A percentile compares a stretch with the other conserved stretches of the same genome.
These are phyloP conservation scores for Chimonanthus salicifolius DNA, from an alignment of 164 flowering plant species.

Conservation along the genomic window DNA sequence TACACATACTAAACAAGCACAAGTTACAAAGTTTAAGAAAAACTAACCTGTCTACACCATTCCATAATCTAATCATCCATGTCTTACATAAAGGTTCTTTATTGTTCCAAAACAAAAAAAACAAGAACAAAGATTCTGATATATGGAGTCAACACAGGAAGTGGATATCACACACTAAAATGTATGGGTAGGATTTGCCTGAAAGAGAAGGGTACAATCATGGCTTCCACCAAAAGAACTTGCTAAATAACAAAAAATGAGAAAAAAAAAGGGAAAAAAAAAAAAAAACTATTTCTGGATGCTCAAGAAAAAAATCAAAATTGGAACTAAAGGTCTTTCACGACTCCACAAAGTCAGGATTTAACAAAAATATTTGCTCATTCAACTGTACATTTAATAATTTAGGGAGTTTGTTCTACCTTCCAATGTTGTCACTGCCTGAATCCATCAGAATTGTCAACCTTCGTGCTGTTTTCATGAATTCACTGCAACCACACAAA, in stretches of 20 bases:
- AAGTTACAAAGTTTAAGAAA: no score
- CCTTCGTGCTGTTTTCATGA: constrained; percentile 50
- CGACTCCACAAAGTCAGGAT: constrained; percentile 16
- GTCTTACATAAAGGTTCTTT: not conserved
- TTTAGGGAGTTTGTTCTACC: constrained; percentile 22
- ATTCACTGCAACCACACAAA: constrained; percentile 47
- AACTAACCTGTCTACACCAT: not conserved
- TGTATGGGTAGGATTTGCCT: constrained; percentile 5
- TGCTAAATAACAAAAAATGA: not conserved
- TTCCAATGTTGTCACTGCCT: constrained; percentile 45
- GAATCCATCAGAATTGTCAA: constrained; percentile 66
- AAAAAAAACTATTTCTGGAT: not conserved
- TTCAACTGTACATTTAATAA: constrained; percentile 45
- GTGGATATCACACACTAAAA: not conserved
- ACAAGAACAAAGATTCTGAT: not conserved
- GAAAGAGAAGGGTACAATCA: constrained; percentile 5
- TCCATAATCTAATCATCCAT: not conserved
- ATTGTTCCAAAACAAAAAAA: not conserved
- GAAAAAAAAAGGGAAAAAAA: not conserved
- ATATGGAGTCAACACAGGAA: not conserved
- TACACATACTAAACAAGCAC: not conserved
- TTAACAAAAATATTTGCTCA: constrained; percentile 18
- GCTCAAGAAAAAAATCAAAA: constrained; percentile 3
- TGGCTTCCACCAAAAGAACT: constrained; percentile 1
- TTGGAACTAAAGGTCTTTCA: constrained; percentile 4